Evolutionary conservation across 352 stramenopile genomes (phyloP).

Genomic region (Pythium periplocum): DNA sequence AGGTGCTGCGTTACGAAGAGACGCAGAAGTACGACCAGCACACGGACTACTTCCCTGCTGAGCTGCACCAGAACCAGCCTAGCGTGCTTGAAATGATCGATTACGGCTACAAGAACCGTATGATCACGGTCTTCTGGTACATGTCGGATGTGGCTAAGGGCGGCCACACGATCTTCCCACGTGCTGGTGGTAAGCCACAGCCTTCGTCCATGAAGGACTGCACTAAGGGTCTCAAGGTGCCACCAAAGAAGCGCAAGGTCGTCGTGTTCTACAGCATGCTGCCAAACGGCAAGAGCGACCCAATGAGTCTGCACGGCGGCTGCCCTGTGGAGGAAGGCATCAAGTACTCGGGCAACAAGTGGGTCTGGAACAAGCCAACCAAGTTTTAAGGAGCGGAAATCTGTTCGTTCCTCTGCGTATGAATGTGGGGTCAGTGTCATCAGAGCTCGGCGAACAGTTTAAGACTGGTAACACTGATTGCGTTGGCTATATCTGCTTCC

Average conservation of each 20-base stretch:
- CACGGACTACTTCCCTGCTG: conserved; percentile 50
- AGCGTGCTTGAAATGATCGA: conserved; percentile 46
- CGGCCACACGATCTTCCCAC: conserved; percentile 70
- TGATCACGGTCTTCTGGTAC: conserved; percentile 86
- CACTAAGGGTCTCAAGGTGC: conserved; percentile 51
- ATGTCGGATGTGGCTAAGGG: conserved; percentile 75
- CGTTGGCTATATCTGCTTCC: too few species aligned
- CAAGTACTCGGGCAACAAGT: conserved; percentile 82
- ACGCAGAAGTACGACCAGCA: conserved; percentile 80
- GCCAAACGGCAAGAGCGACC: conserved; percentile 51
- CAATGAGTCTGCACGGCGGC: conserved; percentile 60
- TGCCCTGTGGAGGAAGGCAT: conserved; percentile 66
- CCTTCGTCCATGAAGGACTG: conserved; percentile 53
- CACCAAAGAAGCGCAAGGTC: conserved; percentile 69
- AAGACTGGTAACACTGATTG: too few species aligned
- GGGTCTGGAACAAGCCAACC: conserved; percentile 76
- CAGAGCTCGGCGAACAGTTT: too few species aligned
- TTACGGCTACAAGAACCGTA: conserved; percentile 73
- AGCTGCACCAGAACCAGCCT: conserved; percentile 36
- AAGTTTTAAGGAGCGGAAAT: background rate
- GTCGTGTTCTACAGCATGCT: conserved; percentile 82
- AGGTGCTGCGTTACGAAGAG: conserved; percentile 64
- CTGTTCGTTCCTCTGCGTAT: too few species aligned
- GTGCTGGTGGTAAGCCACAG: conserved; percentile 35
- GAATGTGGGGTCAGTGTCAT: too few species aligned